Percentiles rank a stretch among this genome's conserved stretches.
phyloP scores from a whole-genome alignment of 495 filamentous ascomycete genomes.

The Lophiostoma macrostomum region DNA sequence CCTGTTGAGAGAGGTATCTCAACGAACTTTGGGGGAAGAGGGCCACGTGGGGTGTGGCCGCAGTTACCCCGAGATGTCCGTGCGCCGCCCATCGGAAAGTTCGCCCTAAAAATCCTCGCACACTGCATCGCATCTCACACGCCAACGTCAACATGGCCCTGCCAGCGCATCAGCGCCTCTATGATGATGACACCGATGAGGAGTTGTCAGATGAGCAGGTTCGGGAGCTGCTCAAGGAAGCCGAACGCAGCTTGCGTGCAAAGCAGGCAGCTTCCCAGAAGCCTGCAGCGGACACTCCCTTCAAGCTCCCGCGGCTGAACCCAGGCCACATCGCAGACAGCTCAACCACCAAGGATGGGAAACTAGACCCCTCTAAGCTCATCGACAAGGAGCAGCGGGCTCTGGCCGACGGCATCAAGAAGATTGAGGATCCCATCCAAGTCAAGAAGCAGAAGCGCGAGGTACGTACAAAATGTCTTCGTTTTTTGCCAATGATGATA shows the following conservation, averaged over 20 bases:
- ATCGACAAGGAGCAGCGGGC: constrained; percentile 45
- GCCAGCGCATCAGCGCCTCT: constrained; percentile 29
- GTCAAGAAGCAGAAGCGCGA: constrained; percentile 43
- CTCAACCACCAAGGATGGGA: constrained; percentile 49
- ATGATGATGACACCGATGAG: constrained; percentile 43
- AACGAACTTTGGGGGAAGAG: too few relatives aligned
- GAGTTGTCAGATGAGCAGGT: constrained; percentile 60
- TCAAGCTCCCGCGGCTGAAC: constrained; percentile 47
- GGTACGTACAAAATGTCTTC: constrained; percentile 44
- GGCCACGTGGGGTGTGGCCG: neutral
- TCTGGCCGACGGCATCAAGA: constrained; percentile 44
- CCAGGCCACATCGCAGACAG: constrained; percentile 41
- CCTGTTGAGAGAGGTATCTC: too few relatives aligned
- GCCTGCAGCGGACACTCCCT: constrained; percentile 2
- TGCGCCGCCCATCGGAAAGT: constrained; percentile 4
- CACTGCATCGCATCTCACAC: constrained; percentile 5
- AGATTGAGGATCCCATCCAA: constrained; percentile 46
- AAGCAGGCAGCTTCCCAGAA: constrained; percentile 15
- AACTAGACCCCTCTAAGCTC: constrained; percentile 48
- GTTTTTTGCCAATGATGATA: constrained; percentile 63
- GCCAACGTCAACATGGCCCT: constrained; percentile 26
- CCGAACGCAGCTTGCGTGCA: constrained; percentile 55
- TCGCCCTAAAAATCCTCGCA: constrained; percentile 4
- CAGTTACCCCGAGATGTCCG: neutral
- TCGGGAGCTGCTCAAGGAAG: constrained; percentile 60